Base-by-base conservation (phyloP, 306 rosid genomes). In the Gleditsia sinensis region DNA sequence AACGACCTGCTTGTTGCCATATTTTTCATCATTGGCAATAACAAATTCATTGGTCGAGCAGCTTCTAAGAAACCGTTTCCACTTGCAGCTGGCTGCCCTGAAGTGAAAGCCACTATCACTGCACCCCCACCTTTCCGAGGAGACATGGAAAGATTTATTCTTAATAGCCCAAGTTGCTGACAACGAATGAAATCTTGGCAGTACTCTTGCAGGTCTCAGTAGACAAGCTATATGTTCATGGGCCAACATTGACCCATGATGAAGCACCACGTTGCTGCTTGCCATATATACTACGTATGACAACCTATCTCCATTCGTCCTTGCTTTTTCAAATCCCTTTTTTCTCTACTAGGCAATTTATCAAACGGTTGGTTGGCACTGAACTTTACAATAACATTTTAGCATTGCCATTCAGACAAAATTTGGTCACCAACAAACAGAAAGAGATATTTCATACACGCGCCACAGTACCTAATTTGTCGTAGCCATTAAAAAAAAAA, bases 1-100 rank as follows among this genome's bases (percentile, higher is more conserved):
- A 70, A 91, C 80, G 54, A 89, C 82, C 83, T 91, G 89, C 78
- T 90, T 94, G 28, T 87, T 89, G 36, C 96, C 92, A 63, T 89
- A 94, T 27, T 75, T 87, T 23, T 77, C 85, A 75, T 85, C 88
- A 19, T 69, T 28, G 6, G 87, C 82, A 82, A 86, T 77, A 61
- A 90, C 90, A 69, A 83, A 68, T n/a, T 96, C 89, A 36, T 37
- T 80, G 67, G 78, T 39, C 9, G 90, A 83, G 73, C 88, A 74
- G 30, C 82, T 69, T 49, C 72, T 81, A 14, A 61, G 39, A 63
- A 60, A 49, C 81, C 34, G 76, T 39, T 69, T 89, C 70, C 71
- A 57, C 76, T 66, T 84, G 78, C 73, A 43, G 68, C 67, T 74
- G 65, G 74, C 75, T 17, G 67, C 53, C 67, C 61, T 24, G 7